Evolutionary conservation across 164 flowering plant species (phyloP), one percentile per base, ranked within the genome.

Genomic region (Magnolia kwangsiensis): DNA sequence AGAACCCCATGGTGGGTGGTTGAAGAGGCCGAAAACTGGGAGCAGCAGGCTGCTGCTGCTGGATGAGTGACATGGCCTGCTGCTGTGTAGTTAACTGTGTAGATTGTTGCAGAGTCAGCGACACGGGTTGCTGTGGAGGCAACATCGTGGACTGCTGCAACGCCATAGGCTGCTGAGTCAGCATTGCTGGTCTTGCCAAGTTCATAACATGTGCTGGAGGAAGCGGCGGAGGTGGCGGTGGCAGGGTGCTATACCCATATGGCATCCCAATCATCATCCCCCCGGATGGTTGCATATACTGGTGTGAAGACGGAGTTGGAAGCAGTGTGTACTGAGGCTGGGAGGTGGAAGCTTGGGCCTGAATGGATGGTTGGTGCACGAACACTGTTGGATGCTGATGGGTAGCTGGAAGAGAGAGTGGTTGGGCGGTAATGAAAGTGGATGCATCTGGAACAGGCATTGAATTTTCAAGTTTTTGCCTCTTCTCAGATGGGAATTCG

Each of bases 1-100:
- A 91, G 71, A 84, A 93, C 72, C 82, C 83, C 87, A 91, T 85
- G 72, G 90, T 86, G 9, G 93, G 92, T 6, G 91, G 90, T 79
- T 90, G 97, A 74, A 87, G 88, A 0, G 96, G 91, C 50, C 88
- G 85, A 74, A 88, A 94, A 85, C 84, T 89, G 63, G 97, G 95
- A 58, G 91, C 87, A 13, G 87, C 71, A 78, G 72, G 8, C 45
- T 58, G 82, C 73, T 85, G 90, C 51, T 84, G 90, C 74, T 78
- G 87, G 50, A 79, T 73, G 49, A 86, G 67, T 70, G 78, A 84
- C 63, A 79, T 10, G 7, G 80, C 27, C 14, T 27, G 75, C 50
- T 81, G 88, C 70, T 74, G 83, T 4, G n/a, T 19, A 59, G 77
- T 50, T 72, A 79, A 63, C 64, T 84, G 87, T 73, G 29, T 27